Evolutionary conservation across 495 filamentous ascomycete genomes (phyloP), one percentile per base, ranked within the genome.

Genomic region (Saxophila tyrrhenica): DNA sequence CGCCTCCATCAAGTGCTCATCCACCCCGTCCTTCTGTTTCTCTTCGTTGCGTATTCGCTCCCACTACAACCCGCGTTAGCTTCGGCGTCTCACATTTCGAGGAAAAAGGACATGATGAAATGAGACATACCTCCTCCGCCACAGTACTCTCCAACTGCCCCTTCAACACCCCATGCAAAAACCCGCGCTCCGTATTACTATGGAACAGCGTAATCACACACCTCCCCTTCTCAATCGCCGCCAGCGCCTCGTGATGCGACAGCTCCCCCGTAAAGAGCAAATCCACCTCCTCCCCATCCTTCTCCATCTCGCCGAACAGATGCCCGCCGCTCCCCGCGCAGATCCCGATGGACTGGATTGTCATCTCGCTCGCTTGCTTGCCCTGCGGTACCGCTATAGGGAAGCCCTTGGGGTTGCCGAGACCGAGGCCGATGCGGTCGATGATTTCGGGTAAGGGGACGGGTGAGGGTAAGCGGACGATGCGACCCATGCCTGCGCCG

Each of bases 221-320:
- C 54, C 84, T 82, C n/a, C 92, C 92, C n/a, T 78, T 75, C 74
- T 96, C 91, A 25, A 84, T 87, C 21, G 87, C 84, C 25, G 85
- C 79, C 39, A 98, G 75, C 11, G 91, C 85, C 55, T 92, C 84
- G 64, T 98, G 92, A 66, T 98, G 92, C 50, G 79, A 83, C 77
- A 97, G 78, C 66, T 98, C 92, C 8, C 92, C 92, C 0, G 91
- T 97, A 55, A 97, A 85, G 0, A 90, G 69, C 23, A 96, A 70
- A 64, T 96, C 89, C 13, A 70, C 69, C 17, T 69, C 62, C 50
- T 63, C 61, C 23, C 54, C 58, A 15, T 22, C 47, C 25, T 54
- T 55, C 25, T 58, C 51, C 17, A 81, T 72, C 49, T 81, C 75
- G 48, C 83, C 76, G 54, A 98, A 76, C 13, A 95, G 72, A 29